These are phyloP conservation scores for Pseudogymnoascus sp. DNA, from an alignment of 2,329 filamentous ascomycete species.

Conservation along the genomic window DNA sequence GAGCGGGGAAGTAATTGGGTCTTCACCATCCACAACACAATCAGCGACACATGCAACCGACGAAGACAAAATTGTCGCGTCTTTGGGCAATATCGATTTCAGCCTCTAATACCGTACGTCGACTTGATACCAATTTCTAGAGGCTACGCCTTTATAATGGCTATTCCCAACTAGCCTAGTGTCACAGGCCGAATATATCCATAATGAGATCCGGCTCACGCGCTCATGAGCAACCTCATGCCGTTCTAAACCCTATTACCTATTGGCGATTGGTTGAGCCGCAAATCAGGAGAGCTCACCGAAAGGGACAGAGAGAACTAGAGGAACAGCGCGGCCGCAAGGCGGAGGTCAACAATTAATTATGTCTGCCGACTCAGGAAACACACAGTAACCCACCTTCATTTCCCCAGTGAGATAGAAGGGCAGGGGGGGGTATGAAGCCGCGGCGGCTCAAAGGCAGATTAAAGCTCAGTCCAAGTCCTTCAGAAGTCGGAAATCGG, in stretches of 20 bases:
- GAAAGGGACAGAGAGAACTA: background rate
- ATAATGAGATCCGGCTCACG: background rate
- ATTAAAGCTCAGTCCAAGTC: background rate
- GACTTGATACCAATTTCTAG: background rate
- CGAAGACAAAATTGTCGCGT: constrained; percentile 46
- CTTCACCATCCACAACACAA: constrained; percentile 31
- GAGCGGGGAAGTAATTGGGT: constrained; percentile 22
- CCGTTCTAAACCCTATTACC: too few species aligned
- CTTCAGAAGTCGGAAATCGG: background rate
- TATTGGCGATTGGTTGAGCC: background rate
- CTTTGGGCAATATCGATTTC: constrained; percentile 54
- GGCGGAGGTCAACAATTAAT: background rate
- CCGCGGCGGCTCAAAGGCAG: background rate
- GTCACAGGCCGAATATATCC: background rate
- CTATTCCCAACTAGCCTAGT: background rate
- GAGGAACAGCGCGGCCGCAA: background rate
- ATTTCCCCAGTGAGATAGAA: background rate
- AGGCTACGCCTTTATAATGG: background rate
- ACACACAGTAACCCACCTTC: background rate
- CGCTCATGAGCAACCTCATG: background rate
- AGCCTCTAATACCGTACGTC: constrained; percentile 43
- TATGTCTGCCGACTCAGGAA: background rate
- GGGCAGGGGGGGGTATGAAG: background rate
- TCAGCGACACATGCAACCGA: constrained; percentile 29
- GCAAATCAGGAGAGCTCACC: background rate